These are phyloP conservation scores for Domatiomyces globalis DNA, from an alignment of 2,329 filamentous ascomycete species.

Conservation along the genomic window DNA sequence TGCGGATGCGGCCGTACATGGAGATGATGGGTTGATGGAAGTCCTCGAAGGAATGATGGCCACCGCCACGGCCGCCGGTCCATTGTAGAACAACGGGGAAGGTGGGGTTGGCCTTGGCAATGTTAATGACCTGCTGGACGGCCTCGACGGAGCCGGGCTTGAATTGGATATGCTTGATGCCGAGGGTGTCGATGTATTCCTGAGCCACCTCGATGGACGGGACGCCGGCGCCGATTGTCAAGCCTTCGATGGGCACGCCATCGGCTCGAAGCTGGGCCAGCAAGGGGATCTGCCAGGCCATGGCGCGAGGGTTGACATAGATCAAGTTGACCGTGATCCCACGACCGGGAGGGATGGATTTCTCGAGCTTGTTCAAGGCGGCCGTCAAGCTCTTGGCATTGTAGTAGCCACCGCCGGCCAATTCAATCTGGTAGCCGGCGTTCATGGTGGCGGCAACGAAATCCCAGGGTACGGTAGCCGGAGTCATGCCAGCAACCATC, in stretches of 20 bases:
- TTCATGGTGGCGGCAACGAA: slow-evolving; percentile 89
- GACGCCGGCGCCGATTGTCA: slow-evolving; percentile 86
- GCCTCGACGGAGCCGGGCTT: slow-evolving; percentile 83
- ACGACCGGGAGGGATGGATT: slow-evolving; percentile 65
- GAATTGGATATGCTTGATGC: slow-evolving; percentile 85
- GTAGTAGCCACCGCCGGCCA: slow-evolving; percentile 82
- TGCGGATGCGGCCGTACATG: slow-evolving; percentile 80
- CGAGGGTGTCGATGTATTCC: slow-evolving; percentile 85
- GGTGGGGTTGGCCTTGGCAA: slow-evolving; percentile 81
- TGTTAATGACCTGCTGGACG: slow-evolving; percentile 80
- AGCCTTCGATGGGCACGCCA: slow-evolving; percentile 78
- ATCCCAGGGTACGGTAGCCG: slow-evolving; percentile 75
- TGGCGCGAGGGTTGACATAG: slow-evolving; percentile 76
- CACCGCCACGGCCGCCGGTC: slow-evolving; percentile 87
- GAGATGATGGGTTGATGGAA: slow-evolving; percentile 84
- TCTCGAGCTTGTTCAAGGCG: slow-evolving; percentile 72
- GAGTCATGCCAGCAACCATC: slow-evolving; percentile 90
- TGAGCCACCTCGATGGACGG: slow-evolving; percentile 86
- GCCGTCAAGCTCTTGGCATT: slow-evolving; percentile 68
- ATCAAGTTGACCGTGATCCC: slow-evolving; percentile 85
- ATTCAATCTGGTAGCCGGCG: slow-evolving; percentile 84
- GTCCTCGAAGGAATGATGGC: slow-evolving; percentile 89
- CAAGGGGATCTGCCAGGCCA: slow-evolving; percentile 84
- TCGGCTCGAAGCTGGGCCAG: slow-evolving; percentile 66
- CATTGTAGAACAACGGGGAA: slow-evolving; percentile 92